Evolutionary conservation across 768 basidiomycete species (phyloP).

Genomic region (Termitomyces sp.): DNA sequence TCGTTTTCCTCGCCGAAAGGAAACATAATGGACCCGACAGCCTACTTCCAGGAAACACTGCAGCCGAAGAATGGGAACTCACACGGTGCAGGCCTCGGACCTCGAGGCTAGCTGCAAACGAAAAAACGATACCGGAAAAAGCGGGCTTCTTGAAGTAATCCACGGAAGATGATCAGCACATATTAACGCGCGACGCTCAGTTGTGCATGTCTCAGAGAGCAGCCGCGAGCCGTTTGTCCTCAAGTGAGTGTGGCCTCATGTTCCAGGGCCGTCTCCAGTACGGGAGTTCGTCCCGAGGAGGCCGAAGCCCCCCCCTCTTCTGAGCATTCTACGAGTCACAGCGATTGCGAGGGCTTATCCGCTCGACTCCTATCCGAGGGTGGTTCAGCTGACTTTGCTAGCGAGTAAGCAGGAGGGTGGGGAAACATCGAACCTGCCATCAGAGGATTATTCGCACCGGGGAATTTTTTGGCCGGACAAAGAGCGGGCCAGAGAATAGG

Average conservation of each 20-base stretch:
- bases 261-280: not conserved
- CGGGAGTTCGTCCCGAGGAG: not conserved
- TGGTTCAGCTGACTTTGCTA: not conserved
- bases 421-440: not conserved
- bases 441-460: too few species aligned
- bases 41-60: not conserved
- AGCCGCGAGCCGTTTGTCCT: not conserved
- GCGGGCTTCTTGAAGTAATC: slow-evolving; percentile 5
- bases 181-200: not conserved
- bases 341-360: not conserved
- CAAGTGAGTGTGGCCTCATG: not conserved
- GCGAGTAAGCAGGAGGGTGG: not conserved
- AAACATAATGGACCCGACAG: too few species aligned
- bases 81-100: not conserved
- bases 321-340: not conserved
- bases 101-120: not conserved
- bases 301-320: not conserved
- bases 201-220: not conserved
- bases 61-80: not conserved
- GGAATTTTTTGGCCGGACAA: too few species aligned
- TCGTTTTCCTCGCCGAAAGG: not conserved
- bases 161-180: slow-evolving; percentile 6
- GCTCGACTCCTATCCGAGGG: not conserved
- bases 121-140: not conserved
- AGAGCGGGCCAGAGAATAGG: too few species aligned